Evolutionary conservation across 176 grass and related monocot genomes (phyloP).

Genomic region (Hordeum marinum): DNA sequence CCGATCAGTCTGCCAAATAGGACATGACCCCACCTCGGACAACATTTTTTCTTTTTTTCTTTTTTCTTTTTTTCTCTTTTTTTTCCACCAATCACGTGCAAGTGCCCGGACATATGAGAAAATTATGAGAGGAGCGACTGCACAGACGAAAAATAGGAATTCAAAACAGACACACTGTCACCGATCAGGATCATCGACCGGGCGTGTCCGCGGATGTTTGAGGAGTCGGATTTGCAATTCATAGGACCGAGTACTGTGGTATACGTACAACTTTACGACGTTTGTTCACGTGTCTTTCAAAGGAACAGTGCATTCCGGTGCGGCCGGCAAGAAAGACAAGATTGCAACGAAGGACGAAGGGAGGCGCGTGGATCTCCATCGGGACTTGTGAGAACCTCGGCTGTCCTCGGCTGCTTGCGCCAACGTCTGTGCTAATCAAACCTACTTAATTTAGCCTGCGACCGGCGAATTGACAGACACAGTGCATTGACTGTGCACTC

Average conservation of each 20-base stretch:
- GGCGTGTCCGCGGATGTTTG: too few relatives aligned
- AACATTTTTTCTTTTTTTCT: too few relatives aligned
- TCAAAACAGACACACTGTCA: too few relatives aligned
- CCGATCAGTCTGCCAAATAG: too few relatives aligned
- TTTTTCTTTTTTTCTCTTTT: too few relatives aligned
- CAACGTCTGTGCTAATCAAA: not conserved
- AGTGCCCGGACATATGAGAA: too few relatives aligned
- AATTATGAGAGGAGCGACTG: too few relatives aligned
- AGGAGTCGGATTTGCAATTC: too few relatives aligned
- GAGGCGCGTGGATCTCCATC: not conserved
- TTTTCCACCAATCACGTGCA: too few relatives aligned
- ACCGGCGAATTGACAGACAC: not conserved
- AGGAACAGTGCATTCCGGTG: not conserved
- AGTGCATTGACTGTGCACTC: not conserved
- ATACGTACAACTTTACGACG: not conserved
- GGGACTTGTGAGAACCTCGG: not conserved
- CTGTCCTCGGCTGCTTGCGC: not conserved
- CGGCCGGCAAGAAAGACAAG: slow-evolving; percentile 36
- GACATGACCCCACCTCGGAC: too few relatives aligned
- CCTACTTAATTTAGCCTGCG: not conserved
- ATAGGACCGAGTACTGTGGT: not conserved
- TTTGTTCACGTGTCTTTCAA: not conserved
- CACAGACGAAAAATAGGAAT: too few relatives aligned
- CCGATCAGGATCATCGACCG: too few relatives aligned
- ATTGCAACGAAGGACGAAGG: not conserved